phyloP scores from a whole-genome alignment of 805 yeast species.

The Vanderwaltozyma verrucispora region DNA sequence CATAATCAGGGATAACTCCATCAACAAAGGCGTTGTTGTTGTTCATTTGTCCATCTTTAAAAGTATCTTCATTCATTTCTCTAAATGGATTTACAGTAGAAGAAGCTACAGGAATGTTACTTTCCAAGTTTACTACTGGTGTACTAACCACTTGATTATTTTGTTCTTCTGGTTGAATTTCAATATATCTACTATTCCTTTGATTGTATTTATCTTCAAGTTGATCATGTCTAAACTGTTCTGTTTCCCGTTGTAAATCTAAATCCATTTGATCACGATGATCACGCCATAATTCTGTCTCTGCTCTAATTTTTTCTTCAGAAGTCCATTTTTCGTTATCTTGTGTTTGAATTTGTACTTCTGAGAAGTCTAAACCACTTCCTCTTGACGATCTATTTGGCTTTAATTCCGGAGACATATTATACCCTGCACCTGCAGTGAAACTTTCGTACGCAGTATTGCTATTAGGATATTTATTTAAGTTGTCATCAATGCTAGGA shows the following conservation, averaged over 20 bases:
- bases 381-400: neutral
- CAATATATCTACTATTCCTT: neutral
- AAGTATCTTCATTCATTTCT: constrained; percentile 16
- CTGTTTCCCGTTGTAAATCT: constrained; percentile 7
- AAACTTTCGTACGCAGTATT: constrained; percentile 23
- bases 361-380: neutral
- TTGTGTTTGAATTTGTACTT: neutral
- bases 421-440: constrained; percentile 18
- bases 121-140: neutral
- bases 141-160: constrained; percentile 1
- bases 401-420: constrained; percentile 11
- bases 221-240: neutral
- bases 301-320: constrained; percentile 11
- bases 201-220: constrained; percentile 1
- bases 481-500: constrained; percentile 9
- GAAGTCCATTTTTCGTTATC: constrained; percentile 5
- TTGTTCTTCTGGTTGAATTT: neutral
- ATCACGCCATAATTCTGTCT: constrained; percentile 12
- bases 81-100: constrained; percentile 17
- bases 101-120: neutral
- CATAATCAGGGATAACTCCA: neutral
- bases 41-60: constrained; percentile 10
- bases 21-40: neutral
- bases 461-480: constrained; percentile 19
- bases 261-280: constrained; percentile 10